Evolutionary conservation across 306 rosid genomes (phyloP), one percentile per base, ranked within the genome.

Genomic region (Echinosophora koreensis): DNA sequence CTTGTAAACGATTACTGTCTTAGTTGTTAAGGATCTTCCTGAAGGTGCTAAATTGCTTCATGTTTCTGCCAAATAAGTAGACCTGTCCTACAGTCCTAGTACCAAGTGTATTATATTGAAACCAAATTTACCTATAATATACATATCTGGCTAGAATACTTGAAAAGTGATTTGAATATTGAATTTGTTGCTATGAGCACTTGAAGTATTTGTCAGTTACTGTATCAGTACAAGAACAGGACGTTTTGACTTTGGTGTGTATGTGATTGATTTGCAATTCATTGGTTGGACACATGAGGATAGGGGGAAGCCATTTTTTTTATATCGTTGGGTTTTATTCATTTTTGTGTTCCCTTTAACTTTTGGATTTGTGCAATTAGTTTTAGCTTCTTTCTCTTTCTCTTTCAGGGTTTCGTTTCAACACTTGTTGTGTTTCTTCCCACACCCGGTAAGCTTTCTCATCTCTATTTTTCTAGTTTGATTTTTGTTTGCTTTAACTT

Each of bases 31-130:
- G 18, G 27, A 27, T 79, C 28, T 52, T 17, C 39, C 17, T 27
- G 15, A 39, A 50, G 6, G 52, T 61, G 38, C n/a, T 63, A 54
- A 79, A 39, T 71, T 78, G 54, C n/a, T 69, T 57, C 55, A 50
- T 32, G 15, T 77, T 58, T 44, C 63, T 37, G 55, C 54, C 13
- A 56, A 72, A 72, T 41, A 56, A 5, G 54, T 18, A 8, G 34
- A 38, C 14, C 32, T 16, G 15, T 30, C 22, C n/a, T n/a, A n/a
- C n/a, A n/a, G n/a, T n/a, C n/a, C n/a, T 6, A 44, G 57, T 56
- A 44, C 17, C 28, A 58, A 10, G 22, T 49, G 22, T 15, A n/a
- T 69, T 35, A 69, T 56, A 66, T 68, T 17, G 34, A 41, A 58
- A 57, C 17, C 69, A 55, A 30, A 55, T 46, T 67, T 44, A 16